Evolutionary conservation across 768 basidiomycete genomes (phyloP), one percentile per base, ranked within the genome.

Genomic region (Suillus tomentosus): DNA sequence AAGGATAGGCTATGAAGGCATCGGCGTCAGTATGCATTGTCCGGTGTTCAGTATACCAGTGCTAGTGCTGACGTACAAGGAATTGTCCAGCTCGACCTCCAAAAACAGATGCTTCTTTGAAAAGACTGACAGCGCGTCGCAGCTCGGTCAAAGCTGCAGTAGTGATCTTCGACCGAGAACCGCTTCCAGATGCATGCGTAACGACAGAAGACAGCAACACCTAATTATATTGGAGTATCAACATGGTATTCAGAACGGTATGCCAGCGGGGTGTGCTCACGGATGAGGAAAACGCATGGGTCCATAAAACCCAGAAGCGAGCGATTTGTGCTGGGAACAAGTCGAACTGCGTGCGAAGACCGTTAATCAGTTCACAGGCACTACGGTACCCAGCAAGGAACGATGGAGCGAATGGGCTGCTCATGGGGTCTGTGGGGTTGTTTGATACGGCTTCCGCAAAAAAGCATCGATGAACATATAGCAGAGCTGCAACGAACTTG

Each of bases 141-240:
- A 93, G 75, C 72, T 92, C 89, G 15, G 85, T 70, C 64, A 93
- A 71, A 1, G 92, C 91, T 14, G 88, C 89, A 15, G 85, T 80
- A 0, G 90, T 90, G 22, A 89, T 86, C 71, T 89, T 91, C 2
- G 85, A 89, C 45, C 80, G 80, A 5, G 78, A 73, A 9, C 78
- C 75, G 10, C 22, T 61, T 15, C 76, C 74, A 15, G 85, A 81
- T 40, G 85, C 84, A 61, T 88, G 87, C 14, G 88, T 91, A 1
- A 90, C 89, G n/a, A 92, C 85, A 10, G 91, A 89, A 13, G 88
- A 85, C 47, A 92, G 72, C 85, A 93, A 88, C 34, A 92, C 86
- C 91, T 92, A 39, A 66, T 8, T 64, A 42, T 43, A 17, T 50
- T 56, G 24, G 63, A 19, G 15, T 5, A 47, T 61, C 37, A 66